Conservation (phyloP, 129 eudicot genomes). For the Heracleum sosnowskyi region DNA sequence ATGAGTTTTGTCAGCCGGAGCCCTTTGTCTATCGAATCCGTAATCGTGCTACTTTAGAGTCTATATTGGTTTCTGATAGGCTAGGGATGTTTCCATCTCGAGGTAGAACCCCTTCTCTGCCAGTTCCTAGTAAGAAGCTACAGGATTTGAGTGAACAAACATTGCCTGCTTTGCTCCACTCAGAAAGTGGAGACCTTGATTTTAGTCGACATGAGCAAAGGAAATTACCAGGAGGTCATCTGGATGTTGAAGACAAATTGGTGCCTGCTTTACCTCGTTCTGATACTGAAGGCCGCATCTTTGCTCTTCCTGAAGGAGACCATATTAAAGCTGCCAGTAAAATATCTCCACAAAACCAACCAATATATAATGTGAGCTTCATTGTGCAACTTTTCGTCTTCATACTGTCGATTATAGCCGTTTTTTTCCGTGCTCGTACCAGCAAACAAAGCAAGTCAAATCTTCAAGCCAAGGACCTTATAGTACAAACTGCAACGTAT, state of each 20-base stretch:
- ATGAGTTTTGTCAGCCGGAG: constrained; percentile 33
- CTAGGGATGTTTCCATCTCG: constrained; percentile 33
- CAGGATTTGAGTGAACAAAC: constrained; percentile 8
- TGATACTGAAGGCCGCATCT: constrained; percentile 11
- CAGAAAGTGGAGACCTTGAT: constrained; percentile 13
- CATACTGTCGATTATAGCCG: constrained; percentile 23
- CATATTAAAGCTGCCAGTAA: background rate
- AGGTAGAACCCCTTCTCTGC: constrained; percentile 34
- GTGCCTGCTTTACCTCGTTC: constrained; percentile 29
- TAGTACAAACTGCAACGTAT: constrained; percentile 33
- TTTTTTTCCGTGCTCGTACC: constrained; percentile 4
- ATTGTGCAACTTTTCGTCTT: constrained; percentile 25
- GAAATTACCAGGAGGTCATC: constrained; percentile 13
- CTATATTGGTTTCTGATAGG: constrained; percentile 23
- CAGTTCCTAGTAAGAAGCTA: constrained; percentile 22
- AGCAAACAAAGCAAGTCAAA: constrained; percentile 15
- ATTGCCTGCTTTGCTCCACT: constrained; percentile 31
- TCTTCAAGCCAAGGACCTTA: constrained; percentile 22
- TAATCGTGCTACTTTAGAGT: constrained; percentile 42
- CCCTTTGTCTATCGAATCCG: constrained; percentile 60
- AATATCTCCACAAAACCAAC: constrained; percentile 16
- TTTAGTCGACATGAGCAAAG: constrained; percentile 9
- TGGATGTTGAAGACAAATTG: constrained; percentile 11
- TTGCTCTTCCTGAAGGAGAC: constrained; percentile 23
- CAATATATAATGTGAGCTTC: constrained; percentile 22